Evolutionary conservation across 148 eudicot species (phyloP), one percentile per base, ranked within the genome.

Genomic region (Pouteria glomerata): DNA sequence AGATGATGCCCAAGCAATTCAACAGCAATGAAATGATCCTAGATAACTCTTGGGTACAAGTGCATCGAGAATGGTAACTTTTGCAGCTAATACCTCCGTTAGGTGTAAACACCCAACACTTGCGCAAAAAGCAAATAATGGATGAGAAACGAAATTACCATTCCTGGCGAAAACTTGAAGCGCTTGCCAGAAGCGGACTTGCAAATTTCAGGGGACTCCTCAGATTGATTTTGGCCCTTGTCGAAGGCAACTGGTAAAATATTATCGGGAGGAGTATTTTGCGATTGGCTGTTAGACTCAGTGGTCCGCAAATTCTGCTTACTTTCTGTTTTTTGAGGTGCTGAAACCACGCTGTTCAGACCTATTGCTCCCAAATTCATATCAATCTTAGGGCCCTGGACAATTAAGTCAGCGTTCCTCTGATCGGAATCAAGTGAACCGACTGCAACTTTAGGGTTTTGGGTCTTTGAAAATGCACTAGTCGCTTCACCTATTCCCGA

Each of bases 81-180:
- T n/a, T 44, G 33, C 2, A 64, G 68, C 68, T 44, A 24, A 42
- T 23, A 26, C 42, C 50, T 35, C 31, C 29, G 21, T 62, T 23
- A 31, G 14, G 1, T 53, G 27, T 53, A 26, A 29, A 27, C 7
- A 57, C 34, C 2, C 30, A 55, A 7, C 10, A 55, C 1, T 51
- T 55, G 1, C 34, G 1, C 57, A 24, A n/a, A 70, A 57, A 48
- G 24, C 72, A 33, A 27, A 50, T 7, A 51, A 5, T n/a, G 33
- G 23, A 53, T 2, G 56, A 44, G 26, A 64, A 58, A 48, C 15
- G 1, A 29, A 44, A 69, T 68, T 85, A 93, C 99, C 99, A 91
- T 92, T 73, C 97, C 92, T n/a, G 99, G 99, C 0, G 99, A 95
- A 73, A 95, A 92, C 76, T 92, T 95, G 83, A 88, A 84, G 34